Conservation (phyloP, 2,329 filamentous ascomycete genomes). For the Pestalotiopsis sp. region DNA sequence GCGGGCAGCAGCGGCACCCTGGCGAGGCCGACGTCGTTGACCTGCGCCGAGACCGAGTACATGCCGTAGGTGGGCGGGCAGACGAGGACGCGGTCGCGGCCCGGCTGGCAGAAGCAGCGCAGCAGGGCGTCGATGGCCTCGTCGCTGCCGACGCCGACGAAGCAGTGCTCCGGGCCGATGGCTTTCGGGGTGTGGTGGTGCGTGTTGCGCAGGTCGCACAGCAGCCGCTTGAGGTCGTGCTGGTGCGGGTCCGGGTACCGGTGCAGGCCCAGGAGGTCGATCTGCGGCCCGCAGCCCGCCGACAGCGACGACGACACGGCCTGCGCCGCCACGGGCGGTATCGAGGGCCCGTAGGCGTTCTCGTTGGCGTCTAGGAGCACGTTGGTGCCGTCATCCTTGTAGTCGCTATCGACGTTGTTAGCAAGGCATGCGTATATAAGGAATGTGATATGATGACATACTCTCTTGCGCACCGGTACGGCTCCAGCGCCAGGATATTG, state of each 20-base stretch:
- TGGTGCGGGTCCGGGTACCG: conserved; percentile 98
- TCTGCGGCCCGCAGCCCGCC: conserved; percentile 48
- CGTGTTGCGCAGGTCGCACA: conserved; percentile 86
- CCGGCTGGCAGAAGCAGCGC: conserved; percentile 88
- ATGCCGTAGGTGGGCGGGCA: conserved; percentile 98
- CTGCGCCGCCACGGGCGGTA: conserved; percentile 52
- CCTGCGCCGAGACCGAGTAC: conserved; percentile 91
- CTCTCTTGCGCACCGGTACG: conserved; percentile 82
- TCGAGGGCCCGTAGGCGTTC: conserved; percentile 87
- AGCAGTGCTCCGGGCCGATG: conserved; percentile 80
- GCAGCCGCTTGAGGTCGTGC: conserved; percentile 76
- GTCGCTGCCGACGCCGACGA: conserved; percentile 93
- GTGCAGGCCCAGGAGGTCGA: conserved; percentile 82
- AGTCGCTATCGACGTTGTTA: conserved; percentile 67
- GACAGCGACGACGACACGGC: conserved; percentile 32
- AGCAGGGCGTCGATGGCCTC: conserved; percentile 95
- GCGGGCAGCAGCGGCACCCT: conserved; percentile 78
- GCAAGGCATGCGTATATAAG: not conserved
- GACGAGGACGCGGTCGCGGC: conserved; percentile 84
- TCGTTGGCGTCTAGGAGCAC: conserved; percentile 97
- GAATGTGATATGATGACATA: conserved; percentile 30
- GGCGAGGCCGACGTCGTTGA: conserved; percentile 87
- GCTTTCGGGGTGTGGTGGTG: conserved; percentile 73
- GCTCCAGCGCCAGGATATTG: conserved; percentile 75
- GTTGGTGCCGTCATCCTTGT: conserved; percentile 97